Percentiles rank a stretch among this genome's conserved stretches.
These are phyloP conservation scores for Pleurotus sapidus DNA, from an alignment of 768 basidiomycete genomes.

Conservation along the genomic window DNA sequence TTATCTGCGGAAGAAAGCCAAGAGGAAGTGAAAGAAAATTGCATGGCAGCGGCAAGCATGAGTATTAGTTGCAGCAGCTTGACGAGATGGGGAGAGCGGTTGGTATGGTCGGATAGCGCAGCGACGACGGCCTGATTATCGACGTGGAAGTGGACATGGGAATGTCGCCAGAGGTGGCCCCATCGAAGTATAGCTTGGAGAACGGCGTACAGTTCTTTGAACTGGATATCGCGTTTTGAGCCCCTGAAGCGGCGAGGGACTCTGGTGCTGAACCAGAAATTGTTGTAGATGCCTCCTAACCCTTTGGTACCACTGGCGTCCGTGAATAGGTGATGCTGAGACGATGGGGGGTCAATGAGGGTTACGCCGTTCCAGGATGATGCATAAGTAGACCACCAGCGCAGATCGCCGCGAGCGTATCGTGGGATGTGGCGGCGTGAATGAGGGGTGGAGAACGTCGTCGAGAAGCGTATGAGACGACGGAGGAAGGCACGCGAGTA, in stretches of 20 bases:
- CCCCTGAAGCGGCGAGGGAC: constrained; percentile 19
- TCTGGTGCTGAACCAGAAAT: constrained; percentile 21
- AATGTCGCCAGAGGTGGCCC: constrained; percentile 19
- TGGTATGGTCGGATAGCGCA: constrained; percentile 12
- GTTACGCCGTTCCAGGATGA: constrained; percentile 27
- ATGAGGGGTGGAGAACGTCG: constrained; percentile 19
- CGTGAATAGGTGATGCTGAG: constrained; percentile 19
- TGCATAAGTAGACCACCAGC: constrained; percentile 28
- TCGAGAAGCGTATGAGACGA: constrained; percentile 23
- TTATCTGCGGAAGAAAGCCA: constrained; percentile 20
- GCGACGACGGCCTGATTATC: constrained; percentile 17
- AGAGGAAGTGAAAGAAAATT: constrained; percentile 20
- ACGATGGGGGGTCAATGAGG: constrained; percentile 11
- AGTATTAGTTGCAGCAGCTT: constrained; percentile 11
- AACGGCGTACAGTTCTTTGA: constrained; percentile 29
- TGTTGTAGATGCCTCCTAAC: constrained; percentile 19
- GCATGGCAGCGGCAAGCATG: constrained; percentile 15
- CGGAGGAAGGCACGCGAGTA: constrained; percentile 10
- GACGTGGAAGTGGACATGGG: constrained; percentile 24
- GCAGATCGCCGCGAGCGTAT: constrained; percentile 17
- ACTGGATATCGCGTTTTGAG: constrained; percentile 22
- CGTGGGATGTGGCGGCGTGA: constrained; percentile 19
- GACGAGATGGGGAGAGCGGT: constrained; percentile 11
- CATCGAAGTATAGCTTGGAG: constrained; percentile 26
- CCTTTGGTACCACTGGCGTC: constrained; percentile 31